Evolutionary conservation across 257 asterid genomes (phyloP), one percentile per base, ranked within the genome.

Genomic region (Nicotiana sylvestris): DNA sequence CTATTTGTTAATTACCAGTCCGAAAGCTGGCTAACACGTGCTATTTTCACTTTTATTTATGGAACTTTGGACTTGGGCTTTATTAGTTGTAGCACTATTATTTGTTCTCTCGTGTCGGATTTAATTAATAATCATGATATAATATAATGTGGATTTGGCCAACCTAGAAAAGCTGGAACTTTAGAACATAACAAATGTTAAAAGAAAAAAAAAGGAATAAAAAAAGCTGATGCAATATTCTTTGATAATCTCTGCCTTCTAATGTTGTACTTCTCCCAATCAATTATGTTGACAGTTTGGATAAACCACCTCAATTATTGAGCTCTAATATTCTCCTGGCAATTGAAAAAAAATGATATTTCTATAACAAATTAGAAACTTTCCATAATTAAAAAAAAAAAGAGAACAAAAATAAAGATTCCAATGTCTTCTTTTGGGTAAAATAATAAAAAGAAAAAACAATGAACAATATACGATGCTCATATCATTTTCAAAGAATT

Each of bases 231-330:
- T 49, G 43, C 15, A 62, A 62, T 62, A 76, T 80, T n/a, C 55
- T 62, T 81, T 78, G 83, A 81, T 81, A 81, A 78, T 49, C 29
- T 74, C 64, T 74, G 43, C 64, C 69, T 77, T 78, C 67, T 81
- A 79, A 78, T 66, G 84, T 70, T 82, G 76, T 81, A 82, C 82
- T 77, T 81, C 53, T 65, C 62, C 77, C 69, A 60, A 81, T 85
- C 81, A 64, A 74, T 81, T 76, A 83, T 87, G 87, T 62, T 62
- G 93, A 82, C 89, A 83, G 86, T 83, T 77, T 56, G 39, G 80
- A 82, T 82, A 82, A 81, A 78, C 81, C 82, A 32, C 83, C 46
- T 85, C 85, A 88, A 88, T 88, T 82, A 87, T 90, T 88, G 87
- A 80, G 81, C 27, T 84, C 30, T 39, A 82, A 80, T 86, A 86